A percentile compares a stretch with the other conserved stretches of the same genome.
Conservation (phyloP, 1,284 basidiomycete genomes). For the Ustilago cynodontis region DNA sequence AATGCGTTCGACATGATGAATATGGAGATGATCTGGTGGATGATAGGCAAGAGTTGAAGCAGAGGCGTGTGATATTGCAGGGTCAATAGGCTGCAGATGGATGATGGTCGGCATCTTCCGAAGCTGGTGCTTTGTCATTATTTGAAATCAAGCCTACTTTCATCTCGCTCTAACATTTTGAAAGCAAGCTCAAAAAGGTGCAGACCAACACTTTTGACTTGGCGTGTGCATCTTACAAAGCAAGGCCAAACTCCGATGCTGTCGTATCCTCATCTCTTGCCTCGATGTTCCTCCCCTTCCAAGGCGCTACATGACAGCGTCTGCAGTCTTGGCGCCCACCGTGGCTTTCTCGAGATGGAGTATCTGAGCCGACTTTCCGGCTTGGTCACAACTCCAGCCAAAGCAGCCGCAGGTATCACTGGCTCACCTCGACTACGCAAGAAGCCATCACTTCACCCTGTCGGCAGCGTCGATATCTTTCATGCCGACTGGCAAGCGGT, state of each 20-base stretch:
- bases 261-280: not conserved
- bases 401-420: conserved; percentile 29
- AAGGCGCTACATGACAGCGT: conserved; percentile 11
- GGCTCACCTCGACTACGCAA: conserved; percentile 40
- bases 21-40: conserved; percentile 14
- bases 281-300: not conserved
- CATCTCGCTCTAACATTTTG: not conserved
- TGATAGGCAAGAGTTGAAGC: conserved; percentile 5
- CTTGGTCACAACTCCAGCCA: conserved; percentile 45
- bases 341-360: conserved; percentile 40
- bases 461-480: conserved; percentile 51
- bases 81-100: conserved; percentile 4
- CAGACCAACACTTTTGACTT: conserved; percentile 23
- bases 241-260: not conserved
- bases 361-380: conserved; percentile 51
- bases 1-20: conserved; percentile 61
- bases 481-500: conserved; percentile 48
- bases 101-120: conserved; percentile 5
- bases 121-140: conserved; percentile 30
- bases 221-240: conserved; percentile 8
- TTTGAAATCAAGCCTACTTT: not conserved
- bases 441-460: conserved; percentile 42
- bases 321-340: conserved; percentile 3
- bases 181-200: not conserved
- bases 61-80: conserved; percentile 1